phyloP scores from a whole-genome alignment of 116 monocot species.

The Iris pallida region DNA sequence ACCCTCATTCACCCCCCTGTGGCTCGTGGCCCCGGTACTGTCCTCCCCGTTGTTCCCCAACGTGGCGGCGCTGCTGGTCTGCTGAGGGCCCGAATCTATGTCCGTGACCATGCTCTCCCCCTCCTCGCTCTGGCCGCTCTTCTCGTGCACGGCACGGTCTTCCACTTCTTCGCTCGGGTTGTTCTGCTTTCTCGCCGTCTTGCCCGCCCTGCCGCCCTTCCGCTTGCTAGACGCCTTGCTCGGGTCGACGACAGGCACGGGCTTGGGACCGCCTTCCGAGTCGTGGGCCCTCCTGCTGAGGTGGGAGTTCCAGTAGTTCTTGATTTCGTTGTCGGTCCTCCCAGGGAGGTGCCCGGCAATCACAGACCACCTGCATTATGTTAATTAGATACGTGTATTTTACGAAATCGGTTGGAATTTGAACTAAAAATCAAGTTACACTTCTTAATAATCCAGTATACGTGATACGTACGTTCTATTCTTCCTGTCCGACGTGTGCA shows the following conservation, averaged over 20 bases:
- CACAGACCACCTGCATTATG: constrained; percentile 54
- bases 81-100: background rate
- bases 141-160: background rate
- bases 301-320: constrained; percentile 93
- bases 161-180: background rate
- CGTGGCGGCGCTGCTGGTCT: too few species aligned
- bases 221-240: background rate
- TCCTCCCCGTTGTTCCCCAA: too few species aligned
- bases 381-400: too few species aligned
- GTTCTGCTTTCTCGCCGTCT: constrained; percentile 17
- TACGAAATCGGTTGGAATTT: too few species aligned
- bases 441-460: too few species aligned
- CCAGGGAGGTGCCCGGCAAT: constrained; percentile 67
- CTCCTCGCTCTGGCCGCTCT: background rate
- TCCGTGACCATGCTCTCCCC: background rate
- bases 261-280: background rate
- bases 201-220: constrained; percentile 9
- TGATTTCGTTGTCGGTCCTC: constrained; percentile 85
- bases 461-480: too few species aligned
- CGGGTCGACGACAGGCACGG: too few species aligned
- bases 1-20: background rate
- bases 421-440: too few species aligned
- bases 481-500: too few species aligned
- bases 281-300: constrained; percentile 40
- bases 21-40: background rate